Base-by-base conservation (phyloP, 257 asterid species). In the Salvia hispanica region DNA sequence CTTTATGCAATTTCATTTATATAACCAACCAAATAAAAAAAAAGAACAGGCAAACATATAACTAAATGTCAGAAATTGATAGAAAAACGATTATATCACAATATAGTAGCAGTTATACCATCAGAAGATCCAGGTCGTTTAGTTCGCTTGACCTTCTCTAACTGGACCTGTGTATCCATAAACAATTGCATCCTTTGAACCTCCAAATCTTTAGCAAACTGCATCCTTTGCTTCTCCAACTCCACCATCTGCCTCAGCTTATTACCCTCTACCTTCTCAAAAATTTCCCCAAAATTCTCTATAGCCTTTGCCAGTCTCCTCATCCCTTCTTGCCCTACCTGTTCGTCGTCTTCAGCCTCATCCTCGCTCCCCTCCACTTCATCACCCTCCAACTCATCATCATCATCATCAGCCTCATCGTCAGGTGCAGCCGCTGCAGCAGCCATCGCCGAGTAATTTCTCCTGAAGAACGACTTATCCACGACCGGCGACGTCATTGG, bases 211-310 rank as follows among this genome's bases (percentile, higher is more conserved):
- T 84, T 86, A 21, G 86, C 84, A 69, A 88, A 81, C 70, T 86
- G 85, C 94, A 84, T 84, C 83, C 91, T 78, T 81, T 84, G 84
- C 77, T 88, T 89, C 79, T 84, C 96, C 80, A 86, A 40, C 74
- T 86, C 95, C 77, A 89, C 62, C 85, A 89, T 81, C 79, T 83
- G 86, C 74, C 81, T 81, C 82, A 84, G 92, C 66, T 88, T 86
- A 79, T 78, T 77, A 55, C 79, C 70, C 63, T 88, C 94, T 31
- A 88, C 83, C 76, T 80, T 88, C 86, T 84, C 87, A 40, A 78
- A 88, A 11, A 83, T 81, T 77, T 83, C 87, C 53, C 89, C 91
- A 64, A 83, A 88, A 66, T 76, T 82, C 78, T 82, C 83, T 9
- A 86, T 76, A 47, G 94, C 91, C 81, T 76, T 77, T 1, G 94